Conservation (phyloP, 2,329 filamentous ascomycete species). For the Claviceps arundinis region DNA sequence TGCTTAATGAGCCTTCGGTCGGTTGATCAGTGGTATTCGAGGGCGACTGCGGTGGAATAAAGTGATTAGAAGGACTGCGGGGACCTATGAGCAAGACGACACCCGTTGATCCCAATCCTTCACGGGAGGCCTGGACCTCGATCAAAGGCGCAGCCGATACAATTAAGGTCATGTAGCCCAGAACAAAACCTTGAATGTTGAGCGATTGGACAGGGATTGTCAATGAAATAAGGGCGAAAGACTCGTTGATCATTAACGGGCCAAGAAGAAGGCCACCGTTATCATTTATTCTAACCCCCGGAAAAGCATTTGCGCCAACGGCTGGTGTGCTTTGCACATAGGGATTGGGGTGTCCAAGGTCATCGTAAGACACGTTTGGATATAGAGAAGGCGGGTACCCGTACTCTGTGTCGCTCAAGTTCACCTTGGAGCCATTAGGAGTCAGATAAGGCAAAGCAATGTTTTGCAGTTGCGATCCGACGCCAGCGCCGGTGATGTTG, state of each 20-base stretch:
- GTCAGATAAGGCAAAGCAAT: constrained; percentile 43
- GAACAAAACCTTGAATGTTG: constrained; percentile 43
- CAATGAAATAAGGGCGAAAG: constrained; percentile 65
- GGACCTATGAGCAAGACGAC: constrained; percentile 60
- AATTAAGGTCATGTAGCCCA: constrained; percentile 79
- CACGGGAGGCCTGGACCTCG: constrained; percentile 46
- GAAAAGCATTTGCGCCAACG: constrained; percentile 35
- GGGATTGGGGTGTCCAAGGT: constrained; percentile 27
- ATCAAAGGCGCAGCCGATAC: constrained; percentile 52
- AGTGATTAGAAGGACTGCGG: constrained; percentile 50
- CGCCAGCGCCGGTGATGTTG: constrained; percentile 43
- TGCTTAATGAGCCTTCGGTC: constrained; percentile 23
- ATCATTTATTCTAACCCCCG: constrained; percentile 34
- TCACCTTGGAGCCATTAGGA: constrained; percentile 42
- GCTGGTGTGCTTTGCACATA: constrained; percentile 27
- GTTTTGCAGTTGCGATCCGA: constrained; percentile 30
- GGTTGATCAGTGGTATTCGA: constrained; percentile 34
- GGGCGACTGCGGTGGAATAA: constrained; percentile 30
- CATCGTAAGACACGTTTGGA: constrained; percentile 60
- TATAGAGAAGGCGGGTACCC: constrained; percentile 64
- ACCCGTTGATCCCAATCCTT: constrained; percentile 60
- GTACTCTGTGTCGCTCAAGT: constrained; percentile 46
- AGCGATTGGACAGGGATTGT: constrained; percentile 63
- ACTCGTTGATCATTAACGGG: constrained; percentile 57
- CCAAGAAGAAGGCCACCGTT: constrained; percentile 58